phyloP scores from a whole-genome alignment of 2,329 filamentous ascomycete genomes.

The Monilinia polystroma region DNA sequence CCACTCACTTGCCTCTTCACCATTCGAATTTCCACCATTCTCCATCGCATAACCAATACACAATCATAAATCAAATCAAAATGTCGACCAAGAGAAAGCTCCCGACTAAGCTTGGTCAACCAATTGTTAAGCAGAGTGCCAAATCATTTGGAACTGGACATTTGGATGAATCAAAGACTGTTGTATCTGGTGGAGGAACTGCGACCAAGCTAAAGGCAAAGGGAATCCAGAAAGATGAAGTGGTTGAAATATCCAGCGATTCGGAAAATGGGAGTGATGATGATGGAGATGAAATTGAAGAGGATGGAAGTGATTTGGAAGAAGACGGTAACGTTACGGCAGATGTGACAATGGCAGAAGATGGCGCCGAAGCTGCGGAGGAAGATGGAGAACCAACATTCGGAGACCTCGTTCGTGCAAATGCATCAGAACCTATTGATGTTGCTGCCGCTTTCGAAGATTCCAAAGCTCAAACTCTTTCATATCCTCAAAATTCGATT shows the following conservation, averaged over 20 bases:
- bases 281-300: slow-evolving; percentile 47
- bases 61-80: slow-evolving; percentile 18
- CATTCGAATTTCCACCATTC: not conserved
- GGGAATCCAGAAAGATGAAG: slow-evolving; percentile 27
- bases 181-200: slow-evolving; percentile 46
- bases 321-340: slow-evolving; percentile 46
- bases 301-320: slow-evolving; percentile 47
- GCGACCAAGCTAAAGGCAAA: slow-evolving; percentile 31
- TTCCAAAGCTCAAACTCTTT: slow-evolving; percentile 27
- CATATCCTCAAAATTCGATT: slow-evolving; percentile 34
- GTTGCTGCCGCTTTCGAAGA: slow-evolving; percentile 61
- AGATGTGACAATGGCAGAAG: slow-evolving; percentile 41
- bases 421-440: slow-evolving; percentile 71
- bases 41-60: not conserved
- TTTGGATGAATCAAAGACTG: slow-evolving; percentile 58
- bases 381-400: slow-evolving; percentile 63
- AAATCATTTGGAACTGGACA: slow-evolving; percentile 50
- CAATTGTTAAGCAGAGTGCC: slow-evolving; percentile 53
- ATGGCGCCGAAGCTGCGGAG: slow-evolving; percentile 43
- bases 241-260: slow-evolving; percentile 60
- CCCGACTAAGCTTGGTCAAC: slow-evolving; percentile 55
- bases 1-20: not conserved
- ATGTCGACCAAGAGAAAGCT: slow-evolving; percentile 64
- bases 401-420: slow-evolving; percentile 75
- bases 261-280: slow-evolving; percentile 44